Percentiles rank a stretch among this genome's conserved stretches.
Evolutionary conservation across 2,329 filamentous ascomycete genomes (phyloP).

Genomic region (Colletotrichum sansevieriae): DNA sequence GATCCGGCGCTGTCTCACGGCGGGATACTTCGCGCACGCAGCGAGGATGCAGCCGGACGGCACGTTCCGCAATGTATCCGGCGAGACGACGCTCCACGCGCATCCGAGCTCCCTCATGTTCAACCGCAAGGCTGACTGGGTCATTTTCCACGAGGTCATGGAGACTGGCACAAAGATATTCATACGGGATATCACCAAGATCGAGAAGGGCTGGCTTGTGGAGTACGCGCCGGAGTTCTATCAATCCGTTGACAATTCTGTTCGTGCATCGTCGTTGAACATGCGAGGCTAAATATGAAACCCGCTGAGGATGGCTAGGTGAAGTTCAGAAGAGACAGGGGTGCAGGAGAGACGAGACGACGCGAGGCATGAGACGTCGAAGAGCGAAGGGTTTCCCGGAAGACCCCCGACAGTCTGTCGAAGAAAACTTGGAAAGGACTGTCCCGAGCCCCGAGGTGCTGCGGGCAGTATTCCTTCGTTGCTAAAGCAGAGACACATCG

Average conservation of each 20-base stretch:
- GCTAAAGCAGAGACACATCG: slow-evolving; percentile 4
- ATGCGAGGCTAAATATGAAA: slow-evolving; percentile 43
- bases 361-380: slow-evolving; percentile 9
- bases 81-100: slow-evolving; percentile 82
- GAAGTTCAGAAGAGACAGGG: slow-evolving; percentile 2
- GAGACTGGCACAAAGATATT: slow-evolving; percentile 90
- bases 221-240: slow-evolving; percentile 92
- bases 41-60: slow-evolving; percentile 95
- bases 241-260: slow-evolving; percentile 59
- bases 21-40: slow-evolving; percentile 93
- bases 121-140: slow-evolving; percentile 96
- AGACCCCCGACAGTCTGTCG: background rate
- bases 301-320: slow-evolving; percentile 11
- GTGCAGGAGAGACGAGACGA: slow-evolving; percentile 17
- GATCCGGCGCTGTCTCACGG: slow-evolving; percentile 86
- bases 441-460: background rate
- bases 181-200: slow-evolving; percentile 91
- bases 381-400: slow-evolving; percentile 19
- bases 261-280: slow-evolving; percentile 35
- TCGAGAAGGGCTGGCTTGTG: slow-evolving; percentile 91
- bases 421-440: background rate
- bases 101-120: slow-evolving; percentile 96
- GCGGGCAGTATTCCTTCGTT: slow-evolving; percentile 12
- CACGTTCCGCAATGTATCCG: slow-evolving; percentile 87
- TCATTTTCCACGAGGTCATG: slow-evolving; percentile 93